A percentile compares a stretch with the other conserved stretches of the same genome.
phyloP scores from a whole-genome alignment of 495 filamentous ascomycete genomes.

The Aspergillus mulundensis region DNA sequence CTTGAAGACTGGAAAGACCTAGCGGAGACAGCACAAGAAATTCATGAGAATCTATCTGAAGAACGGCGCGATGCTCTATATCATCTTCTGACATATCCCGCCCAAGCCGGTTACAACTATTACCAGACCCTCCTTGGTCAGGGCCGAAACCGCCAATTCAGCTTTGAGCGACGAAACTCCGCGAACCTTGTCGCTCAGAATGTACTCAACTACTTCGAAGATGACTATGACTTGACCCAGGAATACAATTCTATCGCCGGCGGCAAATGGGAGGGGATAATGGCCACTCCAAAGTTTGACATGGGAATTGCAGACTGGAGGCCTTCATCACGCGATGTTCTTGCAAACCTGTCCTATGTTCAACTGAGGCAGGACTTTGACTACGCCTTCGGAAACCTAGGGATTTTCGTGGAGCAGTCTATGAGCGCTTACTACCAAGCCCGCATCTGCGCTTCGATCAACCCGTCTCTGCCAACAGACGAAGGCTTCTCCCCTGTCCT shows the following conservation, averaged over 20 bases:
- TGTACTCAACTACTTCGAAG: background rate
- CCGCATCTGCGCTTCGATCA: background rate
- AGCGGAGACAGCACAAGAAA: conserved; percentile 44
- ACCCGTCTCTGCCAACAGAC: background rate
- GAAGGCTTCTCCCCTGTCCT: background rate
- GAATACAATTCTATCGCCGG: background rate
- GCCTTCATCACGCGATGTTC: background rate
- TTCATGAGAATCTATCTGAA: conserved; percentile 48
- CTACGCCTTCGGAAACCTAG: background rate
- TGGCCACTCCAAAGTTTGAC: background rate
- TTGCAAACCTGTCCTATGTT: background rate
- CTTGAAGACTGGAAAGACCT: conserved; percentile 62
- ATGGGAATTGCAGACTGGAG: background rate
- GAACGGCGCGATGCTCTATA: no score
- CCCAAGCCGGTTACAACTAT: conserved; percentile 49
- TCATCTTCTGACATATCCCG: conserved; percentile 64
- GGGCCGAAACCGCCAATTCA: background rate
- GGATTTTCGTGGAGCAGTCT: background rate
- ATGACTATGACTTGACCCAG: background rate
- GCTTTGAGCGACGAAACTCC: background rate
- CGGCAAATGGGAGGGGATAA: background rate
- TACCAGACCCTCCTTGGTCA: background rate
- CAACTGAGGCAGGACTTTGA: background rate
- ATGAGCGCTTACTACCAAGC: background rate
- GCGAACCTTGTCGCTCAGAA: background rate